Evolutionary conservation across 1,284 basidiomycete genomes (phyloP).

Genomic region (Microbotryum silenes-acaulis): DNA sequence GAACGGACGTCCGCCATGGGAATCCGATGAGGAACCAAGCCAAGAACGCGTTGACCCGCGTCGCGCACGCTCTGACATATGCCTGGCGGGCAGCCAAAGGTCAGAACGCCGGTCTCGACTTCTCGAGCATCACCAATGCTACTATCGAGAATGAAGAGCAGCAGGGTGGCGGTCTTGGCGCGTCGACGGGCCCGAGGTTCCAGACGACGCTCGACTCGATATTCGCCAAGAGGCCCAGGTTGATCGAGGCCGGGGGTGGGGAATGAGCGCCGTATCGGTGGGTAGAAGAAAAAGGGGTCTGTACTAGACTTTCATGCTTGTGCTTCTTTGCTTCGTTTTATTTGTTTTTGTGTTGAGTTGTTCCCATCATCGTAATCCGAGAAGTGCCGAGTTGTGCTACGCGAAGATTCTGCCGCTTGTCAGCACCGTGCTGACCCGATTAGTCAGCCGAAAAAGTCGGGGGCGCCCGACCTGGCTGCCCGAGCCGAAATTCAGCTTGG

Average conservation of each 20-base stretch:
- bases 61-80: not conserved
- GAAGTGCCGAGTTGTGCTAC: not conserved
- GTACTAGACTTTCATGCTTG: no score
- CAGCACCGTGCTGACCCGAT: not conserved
- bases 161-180: not conserved
- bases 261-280: not conserved
- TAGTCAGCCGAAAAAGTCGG: not conserved
- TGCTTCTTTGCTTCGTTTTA: no score
- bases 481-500: not conserved
- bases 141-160: not conserved
- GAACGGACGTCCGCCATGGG: not conserved
- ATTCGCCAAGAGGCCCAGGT: not conserved
- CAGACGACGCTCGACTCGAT: not conserved
- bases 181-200: not conserved
- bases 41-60: not conserved
- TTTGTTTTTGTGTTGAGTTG: not conserved
- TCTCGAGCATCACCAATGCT: not conserved
- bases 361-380: not conserved
- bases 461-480: not conserved
- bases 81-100: not conserved
- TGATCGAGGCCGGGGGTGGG: not conserved
- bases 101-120: not conserved
- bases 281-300: not conserved
- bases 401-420: not conserved
- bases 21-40: slow-evolving; percentile 1